These are phyloP conservation scores for Caulochytrium protostelioides DNA, from an alignment of 371 early-diverging fungal genomes.

Conservation along the genomic window DNA sequence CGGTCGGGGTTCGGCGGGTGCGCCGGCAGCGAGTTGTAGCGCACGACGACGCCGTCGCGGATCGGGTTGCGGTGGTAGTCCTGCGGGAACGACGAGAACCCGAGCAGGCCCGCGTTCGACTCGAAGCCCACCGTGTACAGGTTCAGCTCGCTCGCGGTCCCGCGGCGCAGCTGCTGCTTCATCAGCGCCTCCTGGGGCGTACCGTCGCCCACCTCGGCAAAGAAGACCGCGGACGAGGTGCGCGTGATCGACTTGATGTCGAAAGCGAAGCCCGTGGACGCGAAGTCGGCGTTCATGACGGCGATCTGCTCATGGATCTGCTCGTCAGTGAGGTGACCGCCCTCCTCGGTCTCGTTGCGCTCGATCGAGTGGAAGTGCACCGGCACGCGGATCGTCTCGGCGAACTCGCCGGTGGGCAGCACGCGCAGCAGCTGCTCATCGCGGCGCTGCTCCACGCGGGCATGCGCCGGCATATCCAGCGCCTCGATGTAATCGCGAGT, in stretches of 20 bases:
- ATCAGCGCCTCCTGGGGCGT: neutral
- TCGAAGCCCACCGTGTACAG: slow-evolving; percentile 4
- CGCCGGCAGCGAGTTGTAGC: slow-evolving; percentile 2
- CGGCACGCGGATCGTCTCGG: neutral
- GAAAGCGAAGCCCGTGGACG: neutral
- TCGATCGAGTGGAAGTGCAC: slow-evolving; percentile 2
- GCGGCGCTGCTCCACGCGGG: too few species aligned
- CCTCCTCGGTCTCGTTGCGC: neutral
- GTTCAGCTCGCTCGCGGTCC: slow-evolving; percentile 1
- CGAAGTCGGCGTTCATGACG: slow-evolving; percentile 4
- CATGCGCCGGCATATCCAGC: too few species aligned
- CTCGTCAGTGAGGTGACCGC: slow-evolving; percentile 1
- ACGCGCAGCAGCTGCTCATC: too few species aligned
- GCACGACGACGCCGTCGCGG: slow-evolving; percentile 5
- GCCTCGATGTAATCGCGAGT: too few species aligned
- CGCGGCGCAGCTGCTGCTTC: slow-evolving; percentile 2
- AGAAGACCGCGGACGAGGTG: slow-evolving; percentile 1
- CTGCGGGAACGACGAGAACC: slow-evolving; percentile 5
- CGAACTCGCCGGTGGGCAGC: too few species aligned
- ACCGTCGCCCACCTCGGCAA: neutral
- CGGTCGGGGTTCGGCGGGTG: slow-evolving; percentile 1
- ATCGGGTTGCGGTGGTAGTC: slow-evolving; percentile 1
- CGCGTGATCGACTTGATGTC: neutral
- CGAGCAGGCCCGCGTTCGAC: slow-evolving; percentile 1
- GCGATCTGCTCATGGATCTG: slow-evolving; percentile 2